Evolutionary conservation across 2,329 filamentous ascomycete genomes (phyloP).

Genomic region (Aspergillus sp.): DNA sequence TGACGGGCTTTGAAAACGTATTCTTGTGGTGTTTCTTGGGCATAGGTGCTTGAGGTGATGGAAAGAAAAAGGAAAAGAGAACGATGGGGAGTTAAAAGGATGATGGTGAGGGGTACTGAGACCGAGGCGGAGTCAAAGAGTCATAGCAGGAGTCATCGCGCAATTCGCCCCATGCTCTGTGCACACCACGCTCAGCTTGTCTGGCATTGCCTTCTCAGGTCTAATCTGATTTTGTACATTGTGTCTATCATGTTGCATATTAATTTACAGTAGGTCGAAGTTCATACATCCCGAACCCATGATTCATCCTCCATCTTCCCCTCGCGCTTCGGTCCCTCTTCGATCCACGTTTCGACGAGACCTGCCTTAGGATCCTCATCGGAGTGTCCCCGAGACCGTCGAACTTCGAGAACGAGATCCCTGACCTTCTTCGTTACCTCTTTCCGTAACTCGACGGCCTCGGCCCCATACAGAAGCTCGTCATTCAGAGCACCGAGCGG

Average conservation of each 20-base stretch:
- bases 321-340: constrained; percentile 54
- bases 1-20: constrained; percentile 41
- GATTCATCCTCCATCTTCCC: constrained; percentile 63
- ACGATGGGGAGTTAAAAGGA: constrained; percentile 1
- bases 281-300: constrained; percentile 57
- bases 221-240: not conserved
- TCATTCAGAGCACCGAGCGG: constrained; percentile 62
- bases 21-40: constrained; percentile 48
- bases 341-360: constrained; percentile 77
- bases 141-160: not conserved
- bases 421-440: constrained; percentile 79
- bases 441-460: constrained; percentile 73
- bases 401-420: constrained; percentile 75
- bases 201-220: not conserved
- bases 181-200: not conserved
- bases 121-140: not conserved
- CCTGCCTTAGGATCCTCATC: constrained; percentile 78
- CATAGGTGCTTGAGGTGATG: constrained; percentile 33
- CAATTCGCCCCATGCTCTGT: not conserved
- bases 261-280: constrained; percentile 12
- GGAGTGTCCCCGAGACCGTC: constrained; percentile 68
- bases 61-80: constrained; percentile 11
- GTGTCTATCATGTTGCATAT: constrained; percentile 13
- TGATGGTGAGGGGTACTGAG: constrained; percentile 5
- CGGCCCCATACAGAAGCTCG: constrained; percentile 65